A percentile compares a stretch with the other conserved stretches of the same genome.
These are phyloP conservation scores for Mycena sp. DNA, from an alignment of 1,284 basidiomycete genomes.

Conservation along the genomic window DNA sequence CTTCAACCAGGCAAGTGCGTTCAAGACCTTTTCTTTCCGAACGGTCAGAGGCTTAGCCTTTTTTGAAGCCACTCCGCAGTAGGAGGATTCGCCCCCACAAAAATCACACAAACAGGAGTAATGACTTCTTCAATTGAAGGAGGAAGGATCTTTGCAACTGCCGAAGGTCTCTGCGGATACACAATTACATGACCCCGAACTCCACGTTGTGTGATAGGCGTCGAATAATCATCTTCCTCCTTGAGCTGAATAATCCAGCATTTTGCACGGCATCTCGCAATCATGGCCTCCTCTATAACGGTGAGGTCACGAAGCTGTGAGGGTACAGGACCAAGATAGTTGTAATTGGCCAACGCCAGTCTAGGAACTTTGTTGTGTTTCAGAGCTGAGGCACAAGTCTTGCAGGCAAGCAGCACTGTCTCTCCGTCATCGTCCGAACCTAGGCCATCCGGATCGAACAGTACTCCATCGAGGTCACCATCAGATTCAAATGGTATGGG, in stretches of 20 bases:
- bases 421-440: too few species aligned
- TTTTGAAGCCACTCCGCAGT: constrained; percentile 40
- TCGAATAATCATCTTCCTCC: constrained; percentile 12
- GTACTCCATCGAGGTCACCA: too few species aligned
- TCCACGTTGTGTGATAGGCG: constrained; percentile 36
- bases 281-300: constrained; percentile 42
- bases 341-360: constrained; percentile 34
- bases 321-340: constrained; percentile 38
- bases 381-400: too few species aligned
- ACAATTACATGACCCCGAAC: too few species aligned
- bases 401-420: too few species aligned
- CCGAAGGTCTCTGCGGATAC: constrained; percentile 43
- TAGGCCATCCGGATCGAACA: too few species aligned
- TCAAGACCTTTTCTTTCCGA: constrained; percentile 36
- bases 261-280: constrained; percentile 22
- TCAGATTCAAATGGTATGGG: too few species aligned
- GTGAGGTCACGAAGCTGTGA: constrained; percentile 37
- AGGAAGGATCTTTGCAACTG: constrained; percentile 39
- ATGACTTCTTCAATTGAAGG: constrained; percentile 41
- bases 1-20: constrained; percentile 45
- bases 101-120: constrained; percentile 45
- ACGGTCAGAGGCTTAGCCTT: constrained; percentile 43
- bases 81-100: constrained; percentile 43
- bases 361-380: too few species aligned
- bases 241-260: constrained; percentile 38